A percentile compares a stretch with the other conserved stretches of the same genome.
Evolutionary conservation across 2,329 filamentous ascomycete species (phyloP).

Genomic region (Fusarium haematococcum): DNA sequence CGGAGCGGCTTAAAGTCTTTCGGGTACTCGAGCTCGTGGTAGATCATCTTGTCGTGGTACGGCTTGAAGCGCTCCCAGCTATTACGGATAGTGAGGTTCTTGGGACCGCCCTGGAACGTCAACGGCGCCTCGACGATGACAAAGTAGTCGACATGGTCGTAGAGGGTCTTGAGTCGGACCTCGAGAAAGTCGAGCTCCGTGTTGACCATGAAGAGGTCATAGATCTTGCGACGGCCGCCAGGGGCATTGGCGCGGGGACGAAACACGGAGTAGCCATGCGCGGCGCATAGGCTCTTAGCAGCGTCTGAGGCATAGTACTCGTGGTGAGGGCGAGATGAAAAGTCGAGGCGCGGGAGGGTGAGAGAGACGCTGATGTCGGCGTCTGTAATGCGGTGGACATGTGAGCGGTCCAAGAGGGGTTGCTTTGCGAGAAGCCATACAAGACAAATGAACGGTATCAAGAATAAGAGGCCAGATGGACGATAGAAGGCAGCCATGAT

Average conservation of each 20-base stretch:
- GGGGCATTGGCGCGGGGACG: constrained; percentile 30
- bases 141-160: constrained; percentile 72
- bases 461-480: constrained; percentile 14
- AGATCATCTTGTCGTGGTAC: constrained; percentile 71
- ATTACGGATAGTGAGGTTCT: constrained; percentile 64
- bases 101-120: constrained; percentile 69
- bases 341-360: constrained; percentile 42
- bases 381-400: constrained; percentile 34
- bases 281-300: constrained; percentile 46
- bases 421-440: constrained; percentile 31
- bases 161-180: constrained; percentile 69
- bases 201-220: constrained; percentile 72
- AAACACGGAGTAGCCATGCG: constrained; percentile 50
- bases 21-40: constrained; percentile 64
- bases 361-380: constrained; percentile 37
- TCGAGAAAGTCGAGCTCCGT: constrained; percentile 75
- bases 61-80: constrained; percentile 63
- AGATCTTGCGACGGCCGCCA: constrained; percentile 48
- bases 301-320: constrained; percentile 47
- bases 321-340: constrained; percentile 30
- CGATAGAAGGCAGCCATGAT: constrained; percentile 23
- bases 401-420: constrained; percentile 29
- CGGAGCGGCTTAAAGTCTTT: constrained; percentile 51
- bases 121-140: constrained; percentile 69
- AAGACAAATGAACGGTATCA: constrained; percentile 19